Evolutionary conservation across 345 rosid genomes (phyloP).

Genomic region (Barbarea vulgaris): DNA sequence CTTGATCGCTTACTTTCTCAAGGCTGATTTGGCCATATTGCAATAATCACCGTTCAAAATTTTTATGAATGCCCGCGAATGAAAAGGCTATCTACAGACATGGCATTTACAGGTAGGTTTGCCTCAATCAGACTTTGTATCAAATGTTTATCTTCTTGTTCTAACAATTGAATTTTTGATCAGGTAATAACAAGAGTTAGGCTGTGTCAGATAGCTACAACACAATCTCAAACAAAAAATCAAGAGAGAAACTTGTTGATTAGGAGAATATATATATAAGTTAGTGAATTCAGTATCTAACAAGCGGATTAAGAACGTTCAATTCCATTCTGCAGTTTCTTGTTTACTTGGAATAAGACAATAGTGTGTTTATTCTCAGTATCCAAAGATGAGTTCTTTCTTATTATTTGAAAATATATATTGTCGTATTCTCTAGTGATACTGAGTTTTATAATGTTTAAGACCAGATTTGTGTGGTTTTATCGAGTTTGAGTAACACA

Average conservation of each 20-base stretch:
- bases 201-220: not conserved
- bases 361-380: no score
- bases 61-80: not conserved
- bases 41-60: not conserved
- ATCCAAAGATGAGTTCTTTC: no score
- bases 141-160: slow-evolving; percentile 14
- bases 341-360: no score
- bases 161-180: not conserved
- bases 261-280: not conserved
- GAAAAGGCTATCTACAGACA: not conserved
- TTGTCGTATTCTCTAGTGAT: no score
- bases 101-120: not conserved
- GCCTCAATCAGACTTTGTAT: not conserved
- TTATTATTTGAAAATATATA: no score
- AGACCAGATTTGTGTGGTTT: not conserved
- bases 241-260: slow-evolving; percentile 2
- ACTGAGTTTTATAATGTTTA: not conserved
- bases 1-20: slow-evolving; percentile 46
- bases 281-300: not conserved
- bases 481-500: not conserved
- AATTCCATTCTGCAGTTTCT: no score
- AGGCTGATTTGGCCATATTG: slow-evolving; percentile 22
- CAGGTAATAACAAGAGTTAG: not conserved
- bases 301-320: no score
- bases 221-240: not conserved